Percentiles rank a stretch among this genome's conserved stretches.
These are phyloP conservation scores for Thelonectria olida DNA, from an alignment of 2,329 filamentous ascomycete species.

Conservation along the genomic window DNA sequence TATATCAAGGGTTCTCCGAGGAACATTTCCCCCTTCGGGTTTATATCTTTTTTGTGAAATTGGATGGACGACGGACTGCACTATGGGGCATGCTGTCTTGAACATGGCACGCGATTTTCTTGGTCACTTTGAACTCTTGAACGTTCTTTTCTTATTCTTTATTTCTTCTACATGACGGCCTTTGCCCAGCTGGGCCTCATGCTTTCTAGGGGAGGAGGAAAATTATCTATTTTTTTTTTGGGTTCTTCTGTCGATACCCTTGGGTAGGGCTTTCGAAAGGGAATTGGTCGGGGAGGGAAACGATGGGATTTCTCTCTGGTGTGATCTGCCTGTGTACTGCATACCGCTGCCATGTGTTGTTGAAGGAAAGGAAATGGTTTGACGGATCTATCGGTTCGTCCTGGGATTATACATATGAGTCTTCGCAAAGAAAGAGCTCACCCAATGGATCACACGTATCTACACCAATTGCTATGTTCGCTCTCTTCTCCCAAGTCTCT, in stretches of 20 bases:
- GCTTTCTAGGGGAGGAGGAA: constrained; percentile 2
- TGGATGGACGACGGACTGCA: constrained; percentile 13
- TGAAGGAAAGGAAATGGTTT: neutral
- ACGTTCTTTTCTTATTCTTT: neutral
- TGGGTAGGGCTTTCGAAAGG: constrained; percentile 11
- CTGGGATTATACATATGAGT: constrained; percentile 1
- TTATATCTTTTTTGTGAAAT: constrained; percentile 16
- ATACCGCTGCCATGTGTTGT: constrained; percentile 2
- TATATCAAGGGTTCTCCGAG: neutral
- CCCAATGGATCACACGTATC: constrained; percentile 4
- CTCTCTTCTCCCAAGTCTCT: neutral
- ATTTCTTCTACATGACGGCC: constrained; percentile 3
- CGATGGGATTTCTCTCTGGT: neutral
- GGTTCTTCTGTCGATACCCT: constrained; percentile 6
- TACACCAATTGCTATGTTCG: constrained; percentile 1
- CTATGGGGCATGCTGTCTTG: constrained; percentile 5
- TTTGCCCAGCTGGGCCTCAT: constrained; percentile 3
- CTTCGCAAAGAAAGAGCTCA: constrained; percentile 6
- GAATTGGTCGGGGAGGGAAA: constrained; percentile 1
- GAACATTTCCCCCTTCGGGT: neutral
- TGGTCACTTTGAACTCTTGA: neutral
- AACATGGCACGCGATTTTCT: constrained; percentile 11
- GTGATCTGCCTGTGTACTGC: constrained; percentile 13
- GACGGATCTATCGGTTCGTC: neutral
- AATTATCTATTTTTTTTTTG: neutral